These are phyloP conservation scores for Coccinonectria pachysandricola DNA, from an alignment of 2,329 filamentous ascomycete genomes.

Conservation along the genomic window DNA sequence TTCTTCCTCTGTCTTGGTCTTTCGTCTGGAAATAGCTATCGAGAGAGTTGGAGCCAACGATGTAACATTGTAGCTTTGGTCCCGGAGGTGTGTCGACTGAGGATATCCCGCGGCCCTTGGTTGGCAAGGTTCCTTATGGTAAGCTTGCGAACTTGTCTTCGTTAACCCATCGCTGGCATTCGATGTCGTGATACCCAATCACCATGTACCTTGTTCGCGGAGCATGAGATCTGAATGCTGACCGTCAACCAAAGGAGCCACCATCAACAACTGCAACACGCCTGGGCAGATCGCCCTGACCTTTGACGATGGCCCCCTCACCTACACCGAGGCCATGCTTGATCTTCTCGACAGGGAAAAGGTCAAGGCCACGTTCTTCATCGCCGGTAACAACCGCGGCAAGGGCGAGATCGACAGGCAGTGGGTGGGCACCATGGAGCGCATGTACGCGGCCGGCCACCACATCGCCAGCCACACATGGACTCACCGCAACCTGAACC, in stretches of 20 bases:
- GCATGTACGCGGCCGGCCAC: constrained; percentile 33
- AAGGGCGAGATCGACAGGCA: constrained; percentile 31
- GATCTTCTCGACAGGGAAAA: constrained; percentile 23
- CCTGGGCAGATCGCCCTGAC: constrained; percentile 33
- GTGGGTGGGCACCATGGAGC: constrained; percentile 28
- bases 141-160: too few relatives aligned
- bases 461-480: constrained; percentile 38
- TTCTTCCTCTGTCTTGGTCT: too few relatives aligned
- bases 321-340: constrained; percentile 32
- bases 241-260: constrained; percentile 16
- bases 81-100: constrained; percentile 24
- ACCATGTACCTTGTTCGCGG: too few relatives aligned
- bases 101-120: constrained; percentile 18
- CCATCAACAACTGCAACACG: constrained; percentile 25
- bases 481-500: constrained; percentile 34
- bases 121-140: constrained; percentile 30
- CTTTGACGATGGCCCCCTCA: constrained; percentile 36
- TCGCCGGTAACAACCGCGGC: constrained; percentile 30
- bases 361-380: constrained; percentile 31
- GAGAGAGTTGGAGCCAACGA: too few relatives aligned
- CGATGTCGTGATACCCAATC: constrained; percentile 5
- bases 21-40: too few relatives aligned
- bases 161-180: too few relatives aligned
- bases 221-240: too few relatives aligned
- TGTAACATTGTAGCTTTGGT: constrained; percentile 22